phyloP scores from a whole-genome alignment of 2,329 filamentous ascomycete species.

The Sporothrix luriei region DNA sequence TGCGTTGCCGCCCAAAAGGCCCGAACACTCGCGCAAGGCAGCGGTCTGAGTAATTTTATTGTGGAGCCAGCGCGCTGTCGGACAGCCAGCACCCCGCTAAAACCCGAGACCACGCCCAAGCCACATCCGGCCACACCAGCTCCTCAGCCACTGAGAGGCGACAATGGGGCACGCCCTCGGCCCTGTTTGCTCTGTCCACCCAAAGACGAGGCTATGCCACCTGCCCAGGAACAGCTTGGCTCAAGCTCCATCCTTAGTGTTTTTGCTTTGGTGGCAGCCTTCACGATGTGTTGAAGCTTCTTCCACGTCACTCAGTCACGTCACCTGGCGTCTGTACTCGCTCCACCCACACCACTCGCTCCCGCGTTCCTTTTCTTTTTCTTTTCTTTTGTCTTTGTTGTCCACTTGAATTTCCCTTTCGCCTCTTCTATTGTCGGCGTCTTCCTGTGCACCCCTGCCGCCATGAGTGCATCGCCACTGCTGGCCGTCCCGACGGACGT shows the following conservation, averaged over 20 bases:
- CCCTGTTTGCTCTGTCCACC: background rate
- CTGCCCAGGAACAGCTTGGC: slow-evolving; percentile 16
- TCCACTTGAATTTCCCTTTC: background rate
- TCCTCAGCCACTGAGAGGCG: slow-evolving; percentile 21
- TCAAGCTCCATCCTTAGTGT: slow-evolving; percentile 3
- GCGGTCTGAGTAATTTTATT: background rate
- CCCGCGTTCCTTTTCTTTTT: background rate
- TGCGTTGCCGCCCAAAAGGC: background rate
- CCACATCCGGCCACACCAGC: slow-evolving; percentile 22
- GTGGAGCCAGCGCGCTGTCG: slow-evolving; percentile 16
- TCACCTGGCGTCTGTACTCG: background rate
- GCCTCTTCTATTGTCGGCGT: background rate
- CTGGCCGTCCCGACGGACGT: slow-evolving; percentile 47
- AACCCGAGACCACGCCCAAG: slow-evolving; percentile 4
- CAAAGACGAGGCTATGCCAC: background rate
- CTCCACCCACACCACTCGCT: background rate
- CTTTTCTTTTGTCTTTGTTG: background rate
- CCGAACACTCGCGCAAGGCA: background rate
- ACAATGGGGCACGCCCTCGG: background rate
- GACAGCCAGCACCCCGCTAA: background rate
- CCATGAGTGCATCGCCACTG: slow-evolving; percentile 54
- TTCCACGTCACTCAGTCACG: slow-evolving; percentile 7
- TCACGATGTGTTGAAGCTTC: background rate
- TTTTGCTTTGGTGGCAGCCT: too few species aligned
- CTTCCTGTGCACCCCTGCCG: slow-evolving; percentile 7